Evolutionary conservation across 106 monocot species (phyloP).

Genomic region (Narthecium ossifragum): DNA sequence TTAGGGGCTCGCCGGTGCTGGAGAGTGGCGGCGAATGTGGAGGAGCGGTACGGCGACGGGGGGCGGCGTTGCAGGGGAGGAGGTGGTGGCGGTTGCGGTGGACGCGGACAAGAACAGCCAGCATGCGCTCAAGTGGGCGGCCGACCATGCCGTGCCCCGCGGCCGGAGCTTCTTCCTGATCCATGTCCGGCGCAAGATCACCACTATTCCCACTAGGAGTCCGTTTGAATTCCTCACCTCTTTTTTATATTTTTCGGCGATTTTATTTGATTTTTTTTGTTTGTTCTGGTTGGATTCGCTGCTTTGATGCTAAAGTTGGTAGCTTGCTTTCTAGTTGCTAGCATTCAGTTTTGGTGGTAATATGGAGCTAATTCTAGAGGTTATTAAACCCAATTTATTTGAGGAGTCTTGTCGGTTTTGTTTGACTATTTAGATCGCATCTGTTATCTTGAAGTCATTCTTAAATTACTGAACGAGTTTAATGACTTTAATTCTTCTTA

Average conservation of each 20-base stretch:
- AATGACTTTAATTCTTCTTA: too few relatives aligned
- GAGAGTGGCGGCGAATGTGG: too few relatives aligned
- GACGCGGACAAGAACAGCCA: conserved; percentile 66
- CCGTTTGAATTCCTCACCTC: background rate
- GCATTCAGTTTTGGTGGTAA: background rate
- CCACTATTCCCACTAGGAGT: background rate
- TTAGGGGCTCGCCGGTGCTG: too few relatives aligned
- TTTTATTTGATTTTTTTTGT: background rate
- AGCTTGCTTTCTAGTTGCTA: background rate
- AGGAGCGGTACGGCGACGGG: too few relatives aligned
- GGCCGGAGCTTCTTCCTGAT: conserved; percentile 46
- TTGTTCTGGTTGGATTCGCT: background rate
- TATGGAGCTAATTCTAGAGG: background rate
- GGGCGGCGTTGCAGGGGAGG: too few relatives aligned
- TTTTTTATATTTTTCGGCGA: background rate
- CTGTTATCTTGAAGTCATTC: too few relatives aligned
- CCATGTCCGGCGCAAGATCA: conserved; percentile 45
- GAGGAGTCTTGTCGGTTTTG: too few relatives aligned
- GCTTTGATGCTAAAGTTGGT: background rate
- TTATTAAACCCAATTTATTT: too few relatives aligned
- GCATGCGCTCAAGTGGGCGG: conserved; percentile 56
- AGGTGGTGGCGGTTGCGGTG: conserved; percentile 57
- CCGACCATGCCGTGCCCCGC: conserved; percentile 38
- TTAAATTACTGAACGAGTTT: too few relatives aligned
- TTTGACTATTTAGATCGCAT: too few relatives aligned